phyloP scores from a whole-genome alignment of 1,284 basidiomycete species.

The Porodaedalea pini region DNA sequence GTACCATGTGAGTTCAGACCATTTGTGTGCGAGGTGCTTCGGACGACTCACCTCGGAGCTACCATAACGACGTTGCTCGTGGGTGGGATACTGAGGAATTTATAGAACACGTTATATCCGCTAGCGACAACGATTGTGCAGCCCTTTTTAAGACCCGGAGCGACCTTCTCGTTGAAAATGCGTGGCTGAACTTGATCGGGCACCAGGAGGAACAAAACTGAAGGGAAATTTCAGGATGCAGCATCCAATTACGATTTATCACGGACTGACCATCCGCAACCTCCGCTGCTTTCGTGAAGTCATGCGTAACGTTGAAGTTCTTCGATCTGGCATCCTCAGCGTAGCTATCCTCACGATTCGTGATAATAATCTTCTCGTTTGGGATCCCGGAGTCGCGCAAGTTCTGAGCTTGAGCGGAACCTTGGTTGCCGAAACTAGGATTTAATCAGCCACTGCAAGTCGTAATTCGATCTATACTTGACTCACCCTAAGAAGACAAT shows the following conservation, averaged over 20 bases:
- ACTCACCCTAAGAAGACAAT: conserved; percentile 60
- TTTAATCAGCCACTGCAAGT: conserved; percentile 6
- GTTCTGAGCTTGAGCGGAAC: conserved; percentile 64
- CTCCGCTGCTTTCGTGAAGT: conserved; percentile 53
- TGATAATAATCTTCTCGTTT: conserved; percentile 57
- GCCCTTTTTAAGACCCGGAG: conserved; percentile 46
- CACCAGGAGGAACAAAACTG: conserved; percentile 58
- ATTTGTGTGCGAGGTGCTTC: too few relatives aligned
- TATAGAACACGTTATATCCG: conserved; percentile 64
- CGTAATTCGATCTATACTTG: not conserved
- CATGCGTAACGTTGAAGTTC: conserved; percentile 54
- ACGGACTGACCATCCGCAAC: conserved; percentile 47
- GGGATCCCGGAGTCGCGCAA: conserved; percentile 59
- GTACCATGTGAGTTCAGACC: not conserved
- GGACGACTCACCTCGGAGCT: conserved; percentile 49
- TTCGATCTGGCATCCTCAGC: conserved; percentile 54
- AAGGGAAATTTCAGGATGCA: not conserved
- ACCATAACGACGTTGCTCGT: conserved; percentile 66
- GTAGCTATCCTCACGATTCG: conserved; percentile 55
- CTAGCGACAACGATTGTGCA: conserved; percentile 57
- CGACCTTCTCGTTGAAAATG: conserved; percentile 54
- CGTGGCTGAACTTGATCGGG: conserved; percentile 63
- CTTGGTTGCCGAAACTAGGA: conserved; percentile 60
- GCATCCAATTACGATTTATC: not conserved
- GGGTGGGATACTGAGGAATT: conserved; percentile 50